phyloP scores from a whole-genome alignment of 2,329 filamentous ascomycete species.

The Epicoccum sorghinum region DNA sequence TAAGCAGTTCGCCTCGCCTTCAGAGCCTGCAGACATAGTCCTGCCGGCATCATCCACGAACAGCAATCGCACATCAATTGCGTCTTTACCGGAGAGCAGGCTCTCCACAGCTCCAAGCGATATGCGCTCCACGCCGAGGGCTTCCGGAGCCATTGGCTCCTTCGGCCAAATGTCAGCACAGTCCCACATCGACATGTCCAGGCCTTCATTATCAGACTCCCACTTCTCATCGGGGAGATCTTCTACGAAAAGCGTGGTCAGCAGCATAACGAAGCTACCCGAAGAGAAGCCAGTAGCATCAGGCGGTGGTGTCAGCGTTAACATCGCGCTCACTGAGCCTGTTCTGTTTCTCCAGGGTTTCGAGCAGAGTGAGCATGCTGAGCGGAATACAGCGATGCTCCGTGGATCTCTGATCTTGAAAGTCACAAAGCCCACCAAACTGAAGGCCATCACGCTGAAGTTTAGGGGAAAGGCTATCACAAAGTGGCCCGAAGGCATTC shows the following conservation, averaged over 20 bases:
- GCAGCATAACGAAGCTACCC: conserved; percentile 42
- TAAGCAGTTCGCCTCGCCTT: conserved; percentile 35
- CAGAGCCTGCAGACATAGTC: conserved; percentile 28
- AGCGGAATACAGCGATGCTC: conserved; percentile 78
- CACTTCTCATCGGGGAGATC: conserved; percentile 46
- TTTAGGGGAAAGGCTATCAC: conserved; percentile 85
- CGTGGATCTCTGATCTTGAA: conserved; percentile 82
- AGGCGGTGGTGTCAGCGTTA: conserved; percentile 75
- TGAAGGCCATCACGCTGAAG: conserved; percentile 87
- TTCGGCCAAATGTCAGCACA: conserved; percentile 24
- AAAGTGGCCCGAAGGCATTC: conserved; percentile 96
- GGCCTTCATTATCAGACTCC: conserved; percentile 51
- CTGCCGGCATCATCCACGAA: conserved; percentile 38
- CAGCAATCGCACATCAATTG: conserved; percentile 35
- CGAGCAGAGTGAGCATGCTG: conserved; percentile 69
- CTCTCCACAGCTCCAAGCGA: conserved; percentile 41
- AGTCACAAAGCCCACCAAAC: conserved; percentile 87
- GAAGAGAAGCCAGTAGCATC: conserved; percentile 75
- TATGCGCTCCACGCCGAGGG: conserved; percentile 48
- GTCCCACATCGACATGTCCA: conserved; percentile 45
- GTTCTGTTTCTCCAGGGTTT: conserved; percentile 80
- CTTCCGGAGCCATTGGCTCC: conserved; percentile 34
- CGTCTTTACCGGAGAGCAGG: conserved; percentile 37
- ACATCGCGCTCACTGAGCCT: conserved; percentile 78
- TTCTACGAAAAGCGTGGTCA: conserved; percentile 43